Percentiles rank a stretch among this genome's conserved stretches.
Conservation (phyloP, 768 basidiomycete species). For the Crepidotus variabilis region DNA sequence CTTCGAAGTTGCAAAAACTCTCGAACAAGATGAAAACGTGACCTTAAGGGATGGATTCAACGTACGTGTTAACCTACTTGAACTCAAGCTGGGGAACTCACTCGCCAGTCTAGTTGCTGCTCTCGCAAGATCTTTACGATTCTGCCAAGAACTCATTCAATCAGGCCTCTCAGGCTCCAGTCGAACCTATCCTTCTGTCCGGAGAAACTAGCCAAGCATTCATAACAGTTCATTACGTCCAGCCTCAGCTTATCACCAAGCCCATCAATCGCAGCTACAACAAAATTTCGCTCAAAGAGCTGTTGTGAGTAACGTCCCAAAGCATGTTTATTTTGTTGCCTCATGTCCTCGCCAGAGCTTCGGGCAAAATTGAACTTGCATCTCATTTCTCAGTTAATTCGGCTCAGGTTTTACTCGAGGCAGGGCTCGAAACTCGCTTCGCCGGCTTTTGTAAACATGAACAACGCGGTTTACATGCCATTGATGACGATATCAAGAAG, state of each 20-base stretch:
- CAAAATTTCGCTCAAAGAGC: background rate
- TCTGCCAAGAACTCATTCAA: background rate
- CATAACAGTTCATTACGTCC: background rate
- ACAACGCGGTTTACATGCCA: background rate
- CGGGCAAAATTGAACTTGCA: background rate
- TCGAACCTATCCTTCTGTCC: constrained; percentile 4
- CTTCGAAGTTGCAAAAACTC: constrained; percentile 51
- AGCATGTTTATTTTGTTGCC: background rate
- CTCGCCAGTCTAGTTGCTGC: constrained; percentile 36
- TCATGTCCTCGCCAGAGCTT: background rate
- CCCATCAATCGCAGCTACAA: background rate
- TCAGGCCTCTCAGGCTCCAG: background rate
- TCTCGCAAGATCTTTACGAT: constrained; percentile 1
- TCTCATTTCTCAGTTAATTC: background rate
- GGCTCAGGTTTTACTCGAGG: background rate
- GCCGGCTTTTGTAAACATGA: background rate
- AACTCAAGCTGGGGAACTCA: background rate
- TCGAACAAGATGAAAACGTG: constrained; percentile 26
- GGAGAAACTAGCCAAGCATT: constrained; percentile 10
- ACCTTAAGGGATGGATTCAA: constrained; percentile 6
- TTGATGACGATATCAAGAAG: background rate
- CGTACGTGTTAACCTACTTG: background rate
- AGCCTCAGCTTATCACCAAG: background rate
- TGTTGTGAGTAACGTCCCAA: background rate
- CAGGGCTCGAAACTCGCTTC: background rate